Base-by-base conservation (phyloP, 768 basidiomycete genomes). In the Pleurotus platypus region DNA sequence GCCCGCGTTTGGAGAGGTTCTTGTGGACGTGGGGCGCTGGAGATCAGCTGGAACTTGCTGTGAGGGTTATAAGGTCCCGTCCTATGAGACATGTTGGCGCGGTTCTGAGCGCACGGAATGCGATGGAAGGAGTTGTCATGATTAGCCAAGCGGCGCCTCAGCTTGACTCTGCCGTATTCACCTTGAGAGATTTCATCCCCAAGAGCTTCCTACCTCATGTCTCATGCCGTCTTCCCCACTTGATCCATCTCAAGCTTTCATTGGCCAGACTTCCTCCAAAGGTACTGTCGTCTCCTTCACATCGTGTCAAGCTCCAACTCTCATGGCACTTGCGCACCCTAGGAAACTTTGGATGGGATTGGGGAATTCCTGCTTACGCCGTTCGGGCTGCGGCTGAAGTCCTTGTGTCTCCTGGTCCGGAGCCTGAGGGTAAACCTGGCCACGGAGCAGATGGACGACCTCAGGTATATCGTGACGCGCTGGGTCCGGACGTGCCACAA, bases 1-100 rank as follows among this genome's bases (percentile, higher is more conserved):
- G 51, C 39, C 39, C 51, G 16, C 39, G 27, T 18, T 24, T 54
- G 39, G 51, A 54, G 51, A 54, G 39, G 39, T 54, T 54, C 27
- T 20, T 2, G 18, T 54, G 37, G 51, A 16, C n/a, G 7, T 54
- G 51, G 51, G 24, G 51, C 39, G 9, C 9, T 8, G 30, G 11
- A 3, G 12, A 54, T n/a, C 51, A 54, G 51, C 16, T 15, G 2
- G 16, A 40, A 5, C 38, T 42, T 11, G 38, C 42, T 5, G 51
- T 12, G 18, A 30, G 22, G 35, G n/a, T 43, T 8, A 39, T 54
- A 7, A 39, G 5, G 16, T 18, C n/a, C 38, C 51, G 51, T 15
- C 39, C 51, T 22, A 12, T 54, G 39, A 20, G 38, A 12, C 51
- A 54, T 22, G 11, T 54, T 22, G 39, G 35, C 24, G 39, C 42